Evolutionary conservation across 495 filamentous ascomycete genomes (phyloP).

Genomic region (Pseudotulostoma volvatum): DNA sequence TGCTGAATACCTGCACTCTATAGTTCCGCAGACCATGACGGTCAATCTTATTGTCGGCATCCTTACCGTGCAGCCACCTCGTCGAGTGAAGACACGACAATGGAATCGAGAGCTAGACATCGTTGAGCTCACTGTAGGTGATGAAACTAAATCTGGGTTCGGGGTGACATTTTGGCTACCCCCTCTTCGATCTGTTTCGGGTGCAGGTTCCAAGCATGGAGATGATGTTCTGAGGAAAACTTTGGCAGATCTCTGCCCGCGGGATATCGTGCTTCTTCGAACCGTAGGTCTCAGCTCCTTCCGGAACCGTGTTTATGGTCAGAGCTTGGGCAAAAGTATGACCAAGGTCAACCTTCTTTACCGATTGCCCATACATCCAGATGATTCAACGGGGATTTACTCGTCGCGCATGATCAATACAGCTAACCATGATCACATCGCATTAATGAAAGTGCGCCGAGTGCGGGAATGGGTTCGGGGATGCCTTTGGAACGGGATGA

Average conservation of each 20-base stretch:
- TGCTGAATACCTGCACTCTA: constrained; percentile 45
- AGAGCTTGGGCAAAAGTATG: constrained; percentile 49
- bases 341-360: constrained; percentile 59
- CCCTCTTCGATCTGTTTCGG: constrained; percentile 4
- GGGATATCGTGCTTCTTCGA: constrained; percentile 59
- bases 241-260: constrained; percentile 38
- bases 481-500: constrained; percentile 53
- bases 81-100: constrained; percentile 37
- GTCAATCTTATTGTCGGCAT: constrained; percentile 66
- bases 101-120: constrained; percentile 39
- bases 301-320: constrained; percentile 58
- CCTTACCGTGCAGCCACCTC: constrained; percentile 50
- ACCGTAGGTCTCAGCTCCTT: constrained; percentile 66
- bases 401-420: constrained; percentile 9
- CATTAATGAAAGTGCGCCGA: constrained; percentile 43
- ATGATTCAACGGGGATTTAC: constrained; percentile 25
- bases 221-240: constrained; percentile 22
- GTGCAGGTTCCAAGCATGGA: constrained; percentile 10
- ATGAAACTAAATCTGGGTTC: constrained; percentile 74
- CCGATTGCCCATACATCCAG: constrained; percentile 23
- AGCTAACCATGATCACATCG: constrained; percentile 26
- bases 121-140: constrained; percentile 66
- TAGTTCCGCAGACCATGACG: constrained; percentile 63
- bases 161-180: constrained; percentile 70
- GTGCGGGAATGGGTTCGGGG: constrained; percentile 60